phyloP scores from a whole-genome alignment of 2,329 filamentous ascomycete genomes.

The Albifimbria verrucaria region DNA sequence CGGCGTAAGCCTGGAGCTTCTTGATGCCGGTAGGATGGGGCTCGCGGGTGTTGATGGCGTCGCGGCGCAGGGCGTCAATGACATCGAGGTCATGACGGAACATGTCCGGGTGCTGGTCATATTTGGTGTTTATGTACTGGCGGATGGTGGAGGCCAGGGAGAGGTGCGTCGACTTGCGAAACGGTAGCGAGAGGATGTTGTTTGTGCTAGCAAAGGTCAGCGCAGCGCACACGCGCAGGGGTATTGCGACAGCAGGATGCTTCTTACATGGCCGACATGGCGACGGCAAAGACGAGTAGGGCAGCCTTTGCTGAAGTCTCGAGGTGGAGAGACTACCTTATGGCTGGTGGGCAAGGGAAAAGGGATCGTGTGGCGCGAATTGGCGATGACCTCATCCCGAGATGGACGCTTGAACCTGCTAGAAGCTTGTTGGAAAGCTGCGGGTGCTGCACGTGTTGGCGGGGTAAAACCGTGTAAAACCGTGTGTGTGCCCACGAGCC shows the following conservation, averaged over 20 bases:
- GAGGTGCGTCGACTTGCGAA: slow-evolving; percentile 78
- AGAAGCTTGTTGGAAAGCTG: too few relatives aligned
- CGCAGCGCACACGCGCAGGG: background rate
- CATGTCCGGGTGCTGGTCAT: slow-evolving; percentile 98
- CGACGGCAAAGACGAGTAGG: background rate
- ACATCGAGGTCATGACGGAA: slow-evolving; percentile 82
- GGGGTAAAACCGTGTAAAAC: background rate
- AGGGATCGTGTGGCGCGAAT: background rate
- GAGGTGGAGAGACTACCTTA: background rate
- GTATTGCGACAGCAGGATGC: background rate
- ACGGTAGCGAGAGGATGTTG: slow-evolving; percentile 77
- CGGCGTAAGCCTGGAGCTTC: slow-evolving; percentile 88
- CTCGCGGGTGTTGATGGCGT: slow-evolving; percentile 87
- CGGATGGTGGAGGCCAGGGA: slow-evolving; percentile 80
- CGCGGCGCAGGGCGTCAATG: slow-evolving; percentile 77
- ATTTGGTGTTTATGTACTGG: slow-evolving; percentile 95
- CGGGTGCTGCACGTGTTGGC: too few relatives aligned
- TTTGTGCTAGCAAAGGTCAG: slow-evolving; percentile 19
- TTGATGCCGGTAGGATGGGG: slow-evolving; percentile 81
- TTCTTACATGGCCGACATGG: slow-evolving; percentile 24
- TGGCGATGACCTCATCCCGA: background rate
- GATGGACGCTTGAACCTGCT: background rate
- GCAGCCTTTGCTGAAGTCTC: background rate
- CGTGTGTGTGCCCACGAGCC: too few relatives aligned
- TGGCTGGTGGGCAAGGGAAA: background rate